Conservation (phyloP, 2,329 filamentous ascomycete species). For the Aspergillus fructus region DNA sequence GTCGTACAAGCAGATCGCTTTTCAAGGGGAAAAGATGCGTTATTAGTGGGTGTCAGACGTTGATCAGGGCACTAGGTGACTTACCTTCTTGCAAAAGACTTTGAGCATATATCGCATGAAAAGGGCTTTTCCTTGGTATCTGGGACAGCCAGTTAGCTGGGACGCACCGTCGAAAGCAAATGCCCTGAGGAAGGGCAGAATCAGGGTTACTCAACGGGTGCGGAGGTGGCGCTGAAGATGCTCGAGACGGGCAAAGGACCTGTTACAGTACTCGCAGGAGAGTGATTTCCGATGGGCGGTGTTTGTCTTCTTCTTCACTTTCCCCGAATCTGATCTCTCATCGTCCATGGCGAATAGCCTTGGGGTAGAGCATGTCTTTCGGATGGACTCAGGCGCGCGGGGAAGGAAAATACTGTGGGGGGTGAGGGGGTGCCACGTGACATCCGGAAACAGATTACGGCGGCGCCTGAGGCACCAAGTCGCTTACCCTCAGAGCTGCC, state of each 20-base stretch:
- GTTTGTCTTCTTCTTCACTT: slow-evolving; percentile 42
- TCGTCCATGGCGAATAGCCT: slow-evolving; percentile 39
- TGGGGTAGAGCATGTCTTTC: slow-evolving; percentile 26
- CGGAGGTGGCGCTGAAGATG: slow-evolving; percentile 53
- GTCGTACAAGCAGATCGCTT: slow-evolving; percentile 50
- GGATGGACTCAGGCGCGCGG: slow-evolving; percentile 31
- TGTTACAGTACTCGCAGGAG: slow-evolving; percentile 49
- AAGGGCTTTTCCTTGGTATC: slow-evolving; percentile 53
- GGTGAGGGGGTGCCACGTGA: slow-evolving; percentile 28
- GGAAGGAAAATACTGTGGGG: slow-evolving; percentile 40
- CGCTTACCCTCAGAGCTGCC: neutral
- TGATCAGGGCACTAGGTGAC: slow-evolving; percentile 3
- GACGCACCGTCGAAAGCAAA: neutral
- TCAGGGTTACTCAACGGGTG: slow-evolving; percentile 47
- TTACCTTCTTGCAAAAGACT: slow-evolving; percentile 50
- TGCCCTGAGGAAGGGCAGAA: slow-evolving; percentile 12
- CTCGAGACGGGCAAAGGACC: slow-evolving; percentile 49
- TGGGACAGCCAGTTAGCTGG: slow-evolving; percentile 29
- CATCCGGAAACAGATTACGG: neutral
- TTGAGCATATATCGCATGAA: slow-evolving; percentile 50
- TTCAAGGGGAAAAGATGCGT: slow-evolving; percentile 14
- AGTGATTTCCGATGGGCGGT: slow-evolving; percentile 46
- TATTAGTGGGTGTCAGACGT: slow-evolving; percentile 23
- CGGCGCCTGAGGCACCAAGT: neutral
- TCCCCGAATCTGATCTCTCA: slow-evolving; percentile 34